Evolutionary conservation across 345 rosid species (phyloP).

Genomic region (Fremontodendron californicum): DNA sequence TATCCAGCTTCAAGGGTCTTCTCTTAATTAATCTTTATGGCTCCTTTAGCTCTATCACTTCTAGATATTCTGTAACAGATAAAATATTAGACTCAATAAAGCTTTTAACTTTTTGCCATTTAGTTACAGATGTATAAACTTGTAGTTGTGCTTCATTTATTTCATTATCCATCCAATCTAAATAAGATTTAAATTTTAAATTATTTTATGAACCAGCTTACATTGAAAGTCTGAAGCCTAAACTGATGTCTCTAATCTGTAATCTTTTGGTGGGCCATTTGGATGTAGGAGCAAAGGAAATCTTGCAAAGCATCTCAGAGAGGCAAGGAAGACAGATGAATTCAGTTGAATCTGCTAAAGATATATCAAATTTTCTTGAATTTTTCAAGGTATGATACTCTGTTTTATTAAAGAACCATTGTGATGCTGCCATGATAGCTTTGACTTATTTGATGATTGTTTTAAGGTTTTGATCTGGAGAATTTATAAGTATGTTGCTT

Average conservation of each 20-base stretch:
- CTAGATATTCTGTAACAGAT: neutral
- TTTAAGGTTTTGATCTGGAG: neutral
- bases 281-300: constrained; percentile 76
- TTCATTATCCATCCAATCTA: neutral
- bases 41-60: neutral
- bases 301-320: constrained; percentile 73
- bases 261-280: constrained; percentile 9
- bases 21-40: neutral
- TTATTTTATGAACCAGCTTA: neutral
- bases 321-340: constrained; percentile 87
- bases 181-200: neutral
- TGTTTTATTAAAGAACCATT: neutral
- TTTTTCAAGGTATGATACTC: constrained; percentile 59
- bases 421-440: neutral
- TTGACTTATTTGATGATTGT: neutral
- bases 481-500: neutral
- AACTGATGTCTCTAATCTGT: constrained; percentile 13
- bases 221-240: neutral
- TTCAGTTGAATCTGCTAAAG: constrained; percentile 70
- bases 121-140: neutral
- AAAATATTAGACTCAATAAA: neutral
- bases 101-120: neutral
- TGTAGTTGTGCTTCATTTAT: neutral
- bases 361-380: constrained; percentile 64
- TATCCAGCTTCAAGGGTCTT: neutral